phyloP scores from a whole-genome alignment of 1,284 basidiomycete species.

The Trichosporon inkin region DNA sequence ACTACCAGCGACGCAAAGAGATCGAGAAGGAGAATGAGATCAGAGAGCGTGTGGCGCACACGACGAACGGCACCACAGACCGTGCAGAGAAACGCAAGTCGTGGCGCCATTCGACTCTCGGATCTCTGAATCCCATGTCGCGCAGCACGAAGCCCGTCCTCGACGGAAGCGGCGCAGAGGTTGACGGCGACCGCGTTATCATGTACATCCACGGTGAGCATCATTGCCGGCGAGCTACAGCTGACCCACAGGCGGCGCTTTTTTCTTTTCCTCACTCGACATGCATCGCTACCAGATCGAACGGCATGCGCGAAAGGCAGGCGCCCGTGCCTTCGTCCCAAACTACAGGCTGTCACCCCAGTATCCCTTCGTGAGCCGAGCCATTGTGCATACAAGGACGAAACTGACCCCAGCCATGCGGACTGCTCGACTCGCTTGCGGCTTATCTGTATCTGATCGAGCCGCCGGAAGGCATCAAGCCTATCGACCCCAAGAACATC shows the following conservation, averaged over 20 bases:
- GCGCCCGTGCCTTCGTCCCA: conserved; percentile 70
- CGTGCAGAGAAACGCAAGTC: background rate
- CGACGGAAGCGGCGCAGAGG: conserved; percentile 39
- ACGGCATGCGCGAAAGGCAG: conserved; percentile 82
- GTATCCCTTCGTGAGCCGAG: conserved; percentile 93
- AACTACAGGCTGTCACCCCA: conserved; percentile 86
- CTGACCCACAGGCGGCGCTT: conserved; percentile 41
- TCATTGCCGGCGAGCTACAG: conserved; percentile 15
- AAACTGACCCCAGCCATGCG: conserved; percentile 53
- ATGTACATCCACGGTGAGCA: conserved; percentile 47
- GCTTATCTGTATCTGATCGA: conserved; percentile 63
- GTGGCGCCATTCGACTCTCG: conserved; percentile 7
- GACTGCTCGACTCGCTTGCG: conserved; percentile 49
- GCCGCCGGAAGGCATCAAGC: conserved; percentile 68
- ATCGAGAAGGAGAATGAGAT: background rate
- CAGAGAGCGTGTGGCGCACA: background rate
- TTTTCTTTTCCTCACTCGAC: conserved; percentile 47
- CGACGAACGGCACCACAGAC: background rate
- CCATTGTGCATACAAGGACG: too few species aligned
- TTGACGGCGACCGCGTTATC: conserved; percentile 45
- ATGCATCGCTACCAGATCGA: conserved; percentile 68
- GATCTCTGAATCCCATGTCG: background rate
- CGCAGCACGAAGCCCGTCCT: conserved; percentile 23
- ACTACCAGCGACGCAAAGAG: conserved; percentile 38
- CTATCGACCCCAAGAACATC: conserved; percentile 75